Evolutionary conservation across 176 grass and related monocot species (phyloP).

Genomic region (Juncus effusus): DNA sequence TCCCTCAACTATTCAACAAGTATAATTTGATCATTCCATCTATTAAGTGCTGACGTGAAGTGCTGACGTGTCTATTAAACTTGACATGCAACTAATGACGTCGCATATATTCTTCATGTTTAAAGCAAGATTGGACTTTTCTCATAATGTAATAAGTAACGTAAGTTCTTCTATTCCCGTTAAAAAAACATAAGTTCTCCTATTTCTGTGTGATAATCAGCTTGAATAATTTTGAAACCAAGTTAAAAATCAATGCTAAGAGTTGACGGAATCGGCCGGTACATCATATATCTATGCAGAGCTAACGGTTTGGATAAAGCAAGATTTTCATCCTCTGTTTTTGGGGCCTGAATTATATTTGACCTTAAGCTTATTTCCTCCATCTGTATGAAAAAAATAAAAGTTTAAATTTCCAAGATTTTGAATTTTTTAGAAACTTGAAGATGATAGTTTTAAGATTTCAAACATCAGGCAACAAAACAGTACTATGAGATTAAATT

Average conservation of each 20-base stretch:
- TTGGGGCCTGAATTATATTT: slow-evolving; percentile 57
- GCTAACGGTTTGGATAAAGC: slow-evolving; percentile 19
- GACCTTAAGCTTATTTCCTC: slow-evolving; percentile 69
- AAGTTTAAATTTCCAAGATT: neutral
- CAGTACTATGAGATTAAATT: too few relatives aligned
- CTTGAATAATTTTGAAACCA: neutral
- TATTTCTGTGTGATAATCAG: neutral
- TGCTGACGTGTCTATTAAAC: too few relatives aligned
- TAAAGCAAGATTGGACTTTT: too few relatives aligned
- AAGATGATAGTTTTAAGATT: neutral
- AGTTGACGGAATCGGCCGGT: slow-evolving; percentile 2
- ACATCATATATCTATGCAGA: slow-evolving; percentile 16
- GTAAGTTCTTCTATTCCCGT: too few relatives aligned
- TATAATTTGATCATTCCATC: too few relatives aligned
- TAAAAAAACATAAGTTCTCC: too few relatives aligned
- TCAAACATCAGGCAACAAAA: too few relatives aligned
- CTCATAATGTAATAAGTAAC: too few relatives aligned
- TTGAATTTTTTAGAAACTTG: neutral
- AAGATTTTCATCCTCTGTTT: slow-evolving; percentile 23
- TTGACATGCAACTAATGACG: too few relatives aligned
- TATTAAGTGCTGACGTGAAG: too few relatives aligned
- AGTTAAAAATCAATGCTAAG: slow-evolving; percentile 21
- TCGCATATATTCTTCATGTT: too few relatives aligned
- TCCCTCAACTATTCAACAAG: too few relatives aligned
- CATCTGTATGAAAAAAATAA: slow-evolving; percentile 38